Base-by-base conservation (phyloP, 2,329 filamentous ascomycete genomes). In the Colletotrichum graminicola region DNA sequence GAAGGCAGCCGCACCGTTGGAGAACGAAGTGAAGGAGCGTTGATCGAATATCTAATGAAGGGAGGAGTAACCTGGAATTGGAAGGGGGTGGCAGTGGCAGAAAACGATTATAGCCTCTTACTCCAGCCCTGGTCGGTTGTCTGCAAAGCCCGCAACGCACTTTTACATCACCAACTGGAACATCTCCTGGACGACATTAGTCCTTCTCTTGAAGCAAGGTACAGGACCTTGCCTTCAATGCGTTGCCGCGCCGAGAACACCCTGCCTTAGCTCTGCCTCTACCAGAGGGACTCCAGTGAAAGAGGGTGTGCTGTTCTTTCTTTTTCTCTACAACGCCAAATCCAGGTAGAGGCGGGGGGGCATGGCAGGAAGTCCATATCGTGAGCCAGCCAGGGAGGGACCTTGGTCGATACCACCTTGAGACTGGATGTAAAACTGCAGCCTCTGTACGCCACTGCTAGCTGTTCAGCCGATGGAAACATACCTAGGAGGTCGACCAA, bases 261-360 rank as follows among this genome's bases (percentile, higher is more conserved):
- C 69, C 60, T 69, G 67, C 47, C 60, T 60, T 47, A 43, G 47
- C 36, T 41, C 56, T 55, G 65, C 43, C 26, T 21, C 61, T 54
- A 60, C 57, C 60, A 47, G 67, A 49, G 39, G 34, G 51, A 43
- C 45, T 39, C 66, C 54, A 55, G 59, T 69, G 54, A 64, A 64
- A 64, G 65, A 72, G 67, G 66, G 54, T 39, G 65, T 69, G 60
- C n/a, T 14, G 43, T 29, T 43, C 29, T 72, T 72, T 60, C 66
- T 69, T 60, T 69, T 64, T 47, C 57, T 16, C 62, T 68, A 45
- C 59, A 45, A 52, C 66, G 45, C 69, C 69, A 60, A 61, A 51
- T 45, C 60, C 47, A 45, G 60, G 45, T 72, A 54, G 66, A 67
- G 69, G 66, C 60, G 65, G 69, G 47, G 60, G 49, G 59, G 49